Evolutionary conservation across 805 yeast species (phyloP).

Genomic region (Candida namnaoensis): DNA sequence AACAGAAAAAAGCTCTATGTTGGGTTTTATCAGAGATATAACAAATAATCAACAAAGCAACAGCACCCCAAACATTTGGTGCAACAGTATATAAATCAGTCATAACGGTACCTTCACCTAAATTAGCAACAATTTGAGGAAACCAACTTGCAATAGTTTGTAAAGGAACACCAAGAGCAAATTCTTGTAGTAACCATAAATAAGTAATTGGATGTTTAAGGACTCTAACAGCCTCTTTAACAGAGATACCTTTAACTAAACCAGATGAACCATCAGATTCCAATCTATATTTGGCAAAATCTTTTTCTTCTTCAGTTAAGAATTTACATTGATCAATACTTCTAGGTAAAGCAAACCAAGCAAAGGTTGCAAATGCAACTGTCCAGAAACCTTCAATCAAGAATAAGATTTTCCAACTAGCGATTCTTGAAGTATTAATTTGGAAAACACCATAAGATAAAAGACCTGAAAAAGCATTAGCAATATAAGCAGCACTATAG

Average conservation of each 20-base stretch:
- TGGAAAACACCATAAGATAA: conserved; percentile 35
- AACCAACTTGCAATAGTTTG: conserved; percentile 41
- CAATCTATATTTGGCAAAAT: conserved; percentile 26
- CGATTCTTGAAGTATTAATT: conserved; percentile 23
- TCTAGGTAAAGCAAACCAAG: conserved; percentile 31
- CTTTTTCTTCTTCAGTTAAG: conserved; percentile 28
- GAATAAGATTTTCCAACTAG: conserved; percentile 42
- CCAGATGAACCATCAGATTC: conserved; percentile 36
- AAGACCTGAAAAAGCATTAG: conserved; percentile 28
- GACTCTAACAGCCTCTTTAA: conserved; percentile 33
- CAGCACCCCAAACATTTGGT: conserved; percentile 40
- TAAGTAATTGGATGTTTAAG: conserved; percentile 35
- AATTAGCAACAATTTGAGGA: conserved; percentile 32
- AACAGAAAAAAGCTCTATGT: conserved; percentile 29
- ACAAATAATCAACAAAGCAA: conserved; percentile 28
- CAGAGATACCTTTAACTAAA: conserved; percentile 24
- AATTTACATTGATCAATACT: conserved; percentile 29
- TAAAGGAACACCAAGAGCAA: conserved; percentile 38
- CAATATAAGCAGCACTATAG: conserved; percentile 21
- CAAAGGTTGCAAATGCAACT: conserved; percentile 30
- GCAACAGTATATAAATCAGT: conserved; percentile 37
- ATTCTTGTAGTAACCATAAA: conserved; percentile 36
- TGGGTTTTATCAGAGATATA: conserved; percentile 31
- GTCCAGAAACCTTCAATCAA: conserved; percentile 37
- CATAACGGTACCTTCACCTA: conserved; percentile 31